Conservation (phyloP, 1,139 yeast genomes). For the Debaryomyces fabryi region DNA sequence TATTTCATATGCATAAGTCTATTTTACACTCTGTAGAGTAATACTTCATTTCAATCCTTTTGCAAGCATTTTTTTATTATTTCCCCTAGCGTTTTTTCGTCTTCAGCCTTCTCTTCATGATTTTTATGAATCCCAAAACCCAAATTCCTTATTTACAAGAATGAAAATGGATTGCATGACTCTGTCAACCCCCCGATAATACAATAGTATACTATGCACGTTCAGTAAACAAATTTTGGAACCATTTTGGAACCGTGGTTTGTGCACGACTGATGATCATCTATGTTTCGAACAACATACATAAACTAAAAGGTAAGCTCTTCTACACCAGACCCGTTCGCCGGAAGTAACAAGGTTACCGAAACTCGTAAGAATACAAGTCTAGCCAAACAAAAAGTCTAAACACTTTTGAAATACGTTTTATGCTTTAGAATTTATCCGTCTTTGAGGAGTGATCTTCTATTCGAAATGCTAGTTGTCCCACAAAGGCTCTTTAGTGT, state of each 20-base stretch:
- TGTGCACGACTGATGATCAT: not conserved
- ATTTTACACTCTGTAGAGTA: no score
- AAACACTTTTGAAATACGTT: not conserved
- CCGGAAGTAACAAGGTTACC: not conserved
- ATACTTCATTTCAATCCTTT: no score
- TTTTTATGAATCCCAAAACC: no score
- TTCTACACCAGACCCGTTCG: not conserved
- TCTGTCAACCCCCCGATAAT: not conserved
- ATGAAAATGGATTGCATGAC: no score
- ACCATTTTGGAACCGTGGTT: not conserved
- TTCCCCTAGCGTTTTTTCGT: no score
- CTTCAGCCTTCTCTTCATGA: no score
- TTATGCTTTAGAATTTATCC: not conserved
- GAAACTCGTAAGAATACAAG: not conserved
- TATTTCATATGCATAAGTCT: no score
- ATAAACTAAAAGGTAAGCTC: not conserved
- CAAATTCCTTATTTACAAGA: no score
- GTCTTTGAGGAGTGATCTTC: not conserved
- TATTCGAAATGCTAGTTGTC: constrained; percentile 3
- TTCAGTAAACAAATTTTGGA: not conserved
- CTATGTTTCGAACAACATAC: not conserved
- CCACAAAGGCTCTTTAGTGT: constrained; percentile 1
- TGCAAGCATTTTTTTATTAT: no score
- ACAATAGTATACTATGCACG: not conserved
- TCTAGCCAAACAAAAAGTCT: not conserved